phyloP scores from a whole-genome alignment of 164 flowering plant species.

The Chloranthus sessilifolius region DNA sequence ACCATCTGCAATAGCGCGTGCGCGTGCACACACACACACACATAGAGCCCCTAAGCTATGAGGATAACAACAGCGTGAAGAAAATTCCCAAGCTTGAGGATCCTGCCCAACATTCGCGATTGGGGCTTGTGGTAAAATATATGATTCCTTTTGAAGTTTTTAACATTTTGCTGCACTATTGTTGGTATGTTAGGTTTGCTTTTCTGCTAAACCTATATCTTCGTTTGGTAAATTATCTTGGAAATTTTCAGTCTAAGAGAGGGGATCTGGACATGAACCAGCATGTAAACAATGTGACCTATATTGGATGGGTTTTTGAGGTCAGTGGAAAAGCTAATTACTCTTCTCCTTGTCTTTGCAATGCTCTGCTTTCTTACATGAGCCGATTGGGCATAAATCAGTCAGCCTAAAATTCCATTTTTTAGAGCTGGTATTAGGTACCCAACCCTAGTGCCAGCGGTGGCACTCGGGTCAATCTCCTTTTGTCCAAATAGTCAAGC shows the following conservation, averaged over 20 bases:
- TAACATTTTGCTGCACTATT: not conserved
- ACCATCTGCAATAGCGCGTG: too few species aligned
- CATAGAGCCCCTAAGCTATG: too few species aligned
- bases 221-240: too few species aligned
- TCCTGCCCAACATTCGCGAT: conserved; percentile 50
- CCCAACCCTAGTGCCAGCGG: too few species aligned
- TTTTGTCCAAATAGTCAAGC: too few species aligned
- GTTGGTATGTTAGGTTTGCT: not conserved
- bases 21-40: too few species aligned
- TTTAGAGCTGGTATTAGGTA: too few species aligned
- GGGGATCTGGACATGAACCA: conserved; percentile 97
- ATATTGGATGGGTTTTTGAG: conserved; percentile 98
- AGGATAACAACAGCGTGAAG: conserved; percentile 50
- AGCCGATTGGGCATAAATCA: too few species aligned
- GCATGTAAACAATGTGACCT: conserved; percentile 95
- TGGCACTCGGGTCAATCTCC: too few species aligned
- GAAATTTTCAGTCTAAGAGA: conserved; percentile 75
- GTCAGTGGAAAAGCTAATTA: conserved; percentile 27
- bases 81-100: conserved; percentile 77
- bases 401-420: too few species aligned
- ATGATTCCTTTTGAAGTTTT: conserved; percentile 5
- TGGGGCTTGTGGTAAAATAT: conserved; percentile 57
- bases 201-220: conserved; percentile 3
- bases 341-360: not conserved
- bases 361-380: too few species aligned